Percentiles rank a stretch among this genome's conserved stretches.
These are phyloP conservation scores for Kodamaea kaohsiungensis DNA, from an alignment of 805 yeast species.

Conservation along the genomic window DNA sequence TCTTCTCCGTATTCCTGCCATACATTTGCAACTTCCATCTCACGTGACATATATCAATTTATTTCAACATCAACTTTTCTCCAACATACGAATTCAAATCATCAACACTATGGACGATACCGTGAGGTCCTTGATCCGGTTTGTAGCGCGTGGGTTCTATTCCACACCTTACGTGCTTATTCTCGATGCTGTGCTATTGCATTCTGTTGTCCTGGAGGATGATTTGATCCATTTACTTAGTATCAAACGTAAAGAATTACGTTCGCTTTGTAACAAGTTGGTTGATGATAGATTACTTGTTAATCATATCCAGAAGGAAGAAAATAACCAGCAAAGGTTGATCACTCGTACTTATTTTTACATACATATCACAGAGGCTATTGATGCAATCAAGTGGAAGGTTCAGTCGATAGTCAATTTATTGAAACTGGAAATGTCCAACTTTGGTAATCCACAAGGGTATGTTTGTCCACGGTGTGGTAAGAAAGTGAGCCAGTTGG, in stretches of 20 bases:
- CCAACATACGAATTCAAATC: not conserved
- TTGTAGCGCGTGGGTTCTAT: conserved; percentile 86
- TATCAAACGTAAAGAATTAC: conserved; percentile 81
- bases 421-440: conserved; percentile 79
- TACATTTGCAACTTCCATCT: not conserved
- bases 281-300: conserved; percentile 81
- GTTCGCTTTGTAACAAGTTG: conserved; percentile 76
- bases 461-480: conserved; percentile 87
- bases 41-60: not conserved
- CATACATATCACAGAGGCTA: conserved; percentile 88
- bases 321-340: conserved; percentile 59
- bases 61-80: not conserved
- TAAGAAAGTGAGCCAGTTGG: conserved; percentile 78
- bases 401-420: conserved; percentile 81
- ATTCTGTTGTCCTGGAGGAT: conserved; percentile 89
- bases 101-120: conserved; percentile 39
- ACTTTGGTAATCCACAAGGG: conserved; percentile 89
- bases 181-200: conserved; percentile 83
- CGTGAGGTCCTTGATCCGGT: conserved; percentile 60
- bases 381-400: conserved; percentile 96
- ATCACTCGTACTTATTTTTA: conserved; percentile 79
- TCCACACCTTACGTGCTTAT: conserved; percentile 80
- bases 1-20: no score
- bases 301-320: conserved; percentile 71
- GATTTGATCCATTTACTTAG: conserved; percentile 81